Evolutionary conservation across 441 rosid species (phyloP), one percentile per base, ranked within the genome.

Genomic region (Mallotus repandus): DNA sequence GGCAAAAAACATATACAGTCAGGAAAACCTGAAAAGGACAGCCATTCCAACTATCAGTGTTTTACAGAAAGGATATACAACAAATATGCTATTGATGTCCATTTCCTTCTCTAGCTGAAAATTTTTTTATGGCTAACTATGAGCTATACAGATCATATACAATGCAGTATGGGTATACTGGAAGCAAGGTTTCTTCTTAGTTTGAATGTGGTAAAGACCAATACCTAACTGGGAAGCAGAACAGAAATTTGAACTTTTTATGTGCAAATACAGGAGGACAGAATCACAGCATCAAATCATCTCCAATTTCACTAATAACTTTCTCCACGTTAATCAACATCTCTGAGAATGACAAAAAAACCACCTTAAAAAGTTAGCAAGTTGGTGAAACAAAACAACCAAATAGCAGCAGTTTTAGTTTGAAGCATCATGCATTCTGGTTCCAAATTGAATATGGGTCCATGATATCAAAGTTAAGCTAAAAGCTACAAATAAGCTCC

Each of bases 311-410:
- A 19, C 63, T 73, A 15, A 94, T 86, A 69, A 90, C 78, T 74
- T 72, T 82, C 75, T 86, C 96, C 80, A 94, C 97, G 76, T 84
- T 87, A 48, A 76, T 55, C 86, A 94, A 68, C 94, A 94, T 86
- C 73, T 90, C 98, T 94, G 89, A 35, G 62, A 75, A 79, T 29
- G 32, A 38, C 58, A 43, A 77, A 64, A 25, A 13, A 56, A 21
- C 9, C 70, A 15, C 7, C n/a, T 60, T 35, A 18, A 79, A 38
- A 56, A 49, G 19, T 65, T 74, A 77, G 71, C 46, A 69, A 56
- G 18, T 43, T 22, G 43, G 63, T 52, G 15, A 32, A 59, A 22
- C 62, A 32, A 25, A 55, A 53, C 64, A 35, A 41, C 41, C 57
- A 22, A 53, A 64, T 46, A 55, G 54, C 54, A 52, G 55, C 35